Base-by-base conservation (phyloP, 139 green algal genomes). In the Coelastrella sp. region DNA sequence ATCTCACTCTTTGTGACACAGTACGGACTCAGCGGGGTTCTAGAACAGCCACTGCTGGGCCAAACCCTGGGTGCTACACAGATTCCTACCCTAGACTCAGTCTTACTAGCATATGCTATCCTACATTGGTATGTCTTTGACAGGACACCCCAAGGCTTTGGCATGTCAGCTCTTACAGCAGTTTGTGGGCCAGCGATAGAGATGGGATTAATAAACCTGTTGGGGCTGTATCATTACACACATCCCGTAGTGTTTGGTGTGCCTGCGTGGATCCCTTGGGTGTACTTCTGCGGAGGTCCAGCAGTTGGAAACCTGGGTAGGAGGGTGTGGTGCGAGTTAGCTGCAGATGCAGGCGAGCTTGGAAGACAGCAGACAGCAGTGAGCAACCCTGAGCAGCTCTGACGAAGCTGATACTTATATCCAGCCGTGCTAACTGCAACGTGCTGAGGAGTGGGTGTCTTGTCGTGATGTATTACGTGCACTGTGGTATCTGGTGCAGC, bases 231-330 rank as follows among this genome's bases (percentile, higher is more conserved):
- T 83, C 10, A 86, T 22, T 96, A 95, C 61, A 88, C 22, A 4
- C 92, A 95, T 77, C 90, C 94, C 8, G 59, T 77, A 14, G 7
- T 87, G 47, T 23, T 89, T 5, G 89, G 89, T 19, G 84, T 95
- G 57, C 94, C 94, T 3, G 90, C 56, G 0, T 96, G 94, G 94
- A 96, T 96, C 56, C 80, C 88, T 7, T 96, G 90, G 90, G 92
- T 94, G 5, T 95, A 96, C 73, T 93, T 93, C 17, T 83, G 57
- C 23, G 94, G 94, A 10, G 89, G 60, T 4, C 91, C 92, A 0
- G 94, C 94, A 7, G 93, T 95, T 2, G 94, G 94, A 57, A 93
- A 92, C 77, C 85, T 96, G 11, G 94, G 93, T 5, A 66, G 91
- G 8, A 59, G 47, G 17, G 87, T 86, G 60, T 90, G 86, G 86